Percentiles rank a stretch among this genome's conserved stretches.
Conservation (phyloP, 148 eudicot species). For the Camellia sinensis region DNA sequence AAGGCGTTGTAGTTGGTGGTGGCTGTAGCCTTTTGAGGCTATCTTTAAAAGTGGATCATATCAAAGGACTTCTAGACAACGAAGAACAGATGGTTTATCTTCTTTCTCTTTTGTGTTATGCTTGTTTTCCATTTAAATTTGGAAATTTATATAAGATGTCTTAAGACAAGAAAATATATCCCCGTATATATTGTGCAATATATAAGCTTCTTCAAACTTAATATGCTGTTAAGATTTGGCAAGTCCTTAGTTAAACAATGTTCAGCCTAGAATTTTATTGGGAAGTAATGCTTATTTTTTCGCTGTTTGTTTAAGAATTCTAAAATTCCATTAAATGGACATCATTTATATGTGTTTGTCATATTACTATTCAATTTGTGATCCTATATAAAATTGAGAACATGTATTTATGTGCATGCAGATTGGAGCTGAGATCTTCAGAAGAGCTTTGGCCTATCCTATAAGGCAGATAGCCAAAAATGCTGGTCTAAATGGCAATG, state of each 20-base stretch:
- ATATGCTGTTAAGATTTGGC: neutral
- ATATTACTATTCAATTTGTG: neutral
- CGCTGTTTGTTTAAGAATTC: neutral
- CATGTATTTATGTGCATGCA: constrained; percentile 21
- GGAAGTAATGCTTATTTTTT: neutral
- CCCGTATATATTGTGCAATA: neutral
- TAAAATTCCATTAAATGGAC: neutral
- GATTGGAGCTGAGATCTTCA: constrained; percentile 94
- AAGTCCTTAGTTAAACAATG: neutral
- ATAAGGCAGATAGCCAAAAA: constrained; percentile 77
- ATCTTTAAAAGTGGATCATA: constrained; percentile 54
- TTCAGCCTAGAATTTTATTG: neutral
- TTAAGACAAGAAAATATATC: too few species aligned
- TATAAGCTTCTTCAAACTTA: neutral
- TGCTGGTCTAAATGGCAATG: constrained; percentile 75
- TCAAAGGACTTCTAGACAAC: constrained; percentile 73
- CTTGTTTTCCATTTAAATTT: neutral
- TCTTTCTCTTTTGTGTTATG: neutral
- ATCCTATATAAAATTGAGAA: neutral
- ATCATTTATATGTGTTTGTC: neutral
- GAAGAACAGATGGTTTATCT: constrained; percentile 69
- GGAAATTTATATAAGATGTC: too few species aligned
- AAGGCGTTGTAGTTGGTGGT: constrained; percentile 97
- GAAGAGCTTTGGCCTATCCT: constrained; percentile 79
- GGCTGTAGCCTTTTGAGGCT: constrained; percentile 85